Percentiles rank a stretch among this genome's conserved stretches.
Conservation (phyloP, 495 filamentous ascomycete species). For the Lentithecium fluviatile region DNA sequence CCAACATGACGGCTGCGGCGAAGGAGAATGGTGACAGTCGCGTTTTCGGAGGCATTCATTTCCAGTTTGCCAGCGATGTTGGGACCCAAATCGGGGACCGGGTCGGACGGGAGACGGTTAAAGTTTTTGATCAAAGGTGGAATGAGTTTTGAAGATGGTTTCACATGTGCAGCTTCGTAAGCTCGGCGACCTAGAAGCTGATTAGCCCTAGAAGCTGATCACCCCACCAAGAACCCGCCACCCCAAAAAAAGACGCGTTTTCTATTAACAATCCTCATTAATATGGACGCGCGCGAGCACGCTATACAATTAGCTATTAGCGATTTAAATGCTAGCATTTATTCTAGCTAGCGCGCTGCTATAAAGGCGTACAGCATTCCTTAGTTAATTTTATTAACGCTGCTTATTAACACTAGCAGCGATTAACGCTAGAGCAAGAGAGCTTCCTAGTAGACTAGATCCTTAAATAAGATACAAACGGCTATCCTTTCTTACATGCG, state of each 20-base stretch:
- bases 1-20: conserved; percentile 31
- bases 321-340: conserved; percentile 3
- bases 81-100: conserved; percentile 32
- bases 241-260: too few species aligned
- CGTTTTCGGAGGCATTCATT: conserved; percentile 43
- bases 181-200: too few species aligned
- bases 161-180: too few species aligned
- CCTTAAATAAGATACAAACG: conserved; percentile 10
- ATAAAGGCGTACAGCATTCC: conserved; percentile 5
- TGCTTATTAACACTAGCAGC: conserved; percentile 13
- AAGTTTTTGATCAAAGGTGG: conserved; percentile 16
- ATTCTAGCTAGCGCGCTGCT: conserved; percentile 5
- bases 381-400: neutral
- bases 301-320: conserved; percentile 4
- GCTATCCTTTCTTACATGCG: conserved; percentile 5
- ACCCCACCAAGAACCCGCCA: too few species aligned
- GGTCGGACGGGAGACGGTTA: conserved; percentile 10
- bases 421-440: conserved; percentile 8
- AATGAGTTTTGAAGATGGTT: conserved; percentile 1
- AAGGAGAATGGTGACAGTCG: conserved; percentile 40
- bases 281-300: neutral
- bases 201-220: too few species aligned
- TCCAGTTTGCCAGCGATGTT: conserved; percentile 34
- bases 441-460: conserved; percentile 21
- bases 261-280: too few species aligned